Evolutionary conservation across 257 asterid species (phyloP).

Genomic region (Forsythia suspensa): DNA sequence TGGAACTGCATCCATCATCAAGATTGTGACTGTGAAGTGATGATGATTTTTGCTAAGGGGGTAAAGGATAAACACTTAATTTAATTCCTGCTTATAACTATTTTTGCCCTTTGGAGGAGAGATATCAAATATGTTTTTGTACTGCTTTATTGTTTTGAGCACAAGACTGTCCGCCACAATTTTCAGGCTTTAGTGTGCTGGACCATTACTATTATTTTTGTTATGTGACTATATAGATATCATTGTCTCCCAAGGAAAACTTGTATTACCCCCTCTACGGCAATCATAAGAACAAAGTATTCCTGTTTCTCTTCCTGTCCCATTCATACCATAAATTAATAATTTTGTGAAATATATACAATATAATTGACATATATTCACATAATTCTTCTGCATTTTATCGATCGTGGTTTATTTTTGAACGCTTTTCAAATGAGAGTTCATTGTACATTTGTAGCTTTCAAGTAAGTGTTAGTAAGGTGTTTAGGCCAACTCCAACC

Average conservation of each 20-base stretch:
- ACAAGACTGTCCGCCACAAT: slow-evolving; percentile 11
- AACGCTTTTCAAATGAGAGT: too few relatives aligned
- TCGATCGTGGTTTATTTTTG: too few relatives aligned
- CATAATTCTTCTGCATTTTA: too few relatives aligned
- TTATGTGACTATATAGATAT: not conserved
- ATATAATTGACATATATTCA: too few relatives aligned
- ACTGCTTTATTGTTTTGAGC: not conserved
- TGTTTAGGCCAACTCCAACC: too few relatives aligned
- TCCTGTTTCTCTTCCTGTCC: not conserved
- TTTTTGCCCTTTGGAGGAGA: slow-evolving; percentile 14
- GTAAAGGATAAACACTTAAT: not conserved
- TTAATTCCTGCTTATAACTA: not conserved
- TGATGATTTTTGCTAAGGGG: not conserved
- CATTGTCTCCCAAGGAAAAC: not conserved
- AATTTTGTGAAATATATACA: too few relatives aligned
- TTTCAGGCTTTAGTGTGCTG: slow-evolving; percentile 8
- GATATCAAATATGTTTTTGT: not conserved
- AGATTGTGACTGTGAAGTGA: slow-evolving; percentile 41
- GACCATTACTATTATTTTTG: not conserved
- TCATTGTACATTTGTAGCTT: too few relatives aligned
- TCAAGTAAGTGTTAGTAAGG: too few relatives aligned
- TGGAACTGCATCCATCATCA: slow-evolving; percentile 45
- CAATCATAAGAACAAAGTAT: not conserved
- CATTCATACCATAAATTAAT: too few relatives aligned
- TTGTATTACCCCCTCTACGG: not conserved